Percentiles rank a stretch among this genome's conserved stretches.
Conservation (phyloP, 2,329 filamentous ascomycete species). For the Aphanocladium album region DNA sequence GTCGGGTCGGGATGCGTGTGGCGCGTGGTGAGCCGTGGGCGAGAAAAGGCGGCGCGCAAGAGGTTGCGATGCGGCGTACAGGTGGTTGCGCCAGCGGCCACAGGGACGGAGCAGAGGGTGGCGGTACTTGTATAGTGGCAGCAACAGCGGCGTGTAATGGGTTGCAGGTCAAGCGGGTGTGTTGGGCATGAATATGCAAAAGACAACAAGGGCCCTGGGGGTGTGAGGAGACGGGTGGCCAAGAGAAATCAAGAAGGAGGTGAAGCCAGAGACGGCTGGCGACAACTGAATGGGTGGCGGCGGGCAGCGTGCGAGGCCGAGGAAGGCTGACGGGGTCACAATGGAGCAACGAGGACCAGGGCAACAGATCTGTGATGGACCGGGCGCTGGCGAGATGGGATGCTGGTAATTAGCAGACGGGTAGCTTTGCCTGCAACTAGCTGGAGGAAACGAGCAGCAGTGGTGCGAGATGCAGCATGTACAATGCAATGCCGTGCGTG, state of each 20-base stretch:
- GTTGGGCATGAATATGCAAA: constrained; percentile 11
- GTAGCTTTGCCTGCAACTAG: constrained; percentile 3
- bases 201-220: background rate
- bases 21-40: background rate
- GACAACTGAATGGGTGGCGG: background rate
- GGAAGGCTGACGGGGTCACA: constrained; percentile 3
- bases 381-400: constrained; percentile 1
- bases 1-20: constrained; percentile 6
- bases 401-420: background rate
- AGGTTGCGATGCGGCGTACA: constrained; percentile 11
- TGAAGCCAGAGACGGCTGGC: background rate
- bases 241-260: constrained; percentile 1
- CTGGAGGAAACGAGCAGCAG: background rate
- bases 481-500: constrained; percentile 12
- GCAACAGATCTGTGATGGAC: constrained; percentile 10
- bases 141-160: background rate
- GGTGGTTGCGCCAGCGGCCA: constrained; percentile 11
- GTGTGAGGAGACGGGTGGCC: background rate
- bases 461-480: constrained; percentile 7
- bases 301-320: background rate
- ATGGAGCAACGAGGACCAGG: constrained; percentile 6
- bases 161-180: constrained; percentile 8
- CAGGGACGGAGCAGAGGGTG: constrained; percentile 1
- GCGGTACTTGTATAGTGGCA: constrained; percentile 7
- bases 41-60: constrained; percentile 2